Percentiles rank a stretch among this genome's conserved stretches.
phyloP scores from a whole-genome alignment of 805 yeast genomes.

The Candida pini region DNA sequence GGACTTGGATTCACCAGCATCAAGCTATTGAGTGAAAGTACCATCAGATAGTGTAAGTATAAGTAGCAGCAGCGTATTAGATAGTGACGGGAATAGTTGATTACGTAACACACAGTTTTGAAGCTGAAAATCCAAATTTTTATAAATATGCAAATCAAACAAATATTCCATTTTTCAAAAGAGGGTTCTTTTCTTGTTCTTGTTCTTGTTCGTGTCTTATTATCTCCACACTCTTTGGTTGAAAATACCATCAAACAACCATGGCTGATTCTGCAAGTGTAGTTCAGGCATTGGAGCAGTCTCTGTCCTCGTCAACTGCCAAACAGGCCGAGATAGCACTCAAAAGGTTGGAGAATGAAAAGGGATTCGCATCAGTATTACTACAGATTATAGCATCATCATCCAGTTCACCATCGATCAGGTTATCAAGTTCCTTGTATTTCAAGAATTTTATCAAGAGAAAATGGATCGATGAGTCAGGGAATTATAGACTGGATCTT shows the following conservation, averaged over 20 bases:
- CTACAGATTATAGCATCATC: constrained; percentile 71
- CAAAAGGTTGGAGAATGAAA: constrained; percentile 53
- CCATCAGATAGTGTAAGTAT: constrained; percentile 23
- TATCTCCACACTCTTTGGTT: no score
- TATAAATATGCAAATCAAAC: not conserved
- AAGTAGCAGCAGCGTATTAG: no score
- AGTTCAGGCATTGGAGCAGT: constrained; percentile 51
- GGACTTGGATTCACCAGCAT: constrained; percentile 30
- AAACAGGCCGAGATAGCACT: constrained; percentile 63
- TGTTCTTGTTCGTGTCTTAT: not conserved
- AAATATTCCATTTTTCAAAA: no score
- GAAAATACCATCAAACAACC: not conserved
- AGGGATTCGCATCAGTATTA: constrained; percentile 72
- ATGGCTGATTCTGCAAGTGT: constrained; percentile 47
- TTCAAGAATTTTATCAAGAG: constrained; percentile 84
- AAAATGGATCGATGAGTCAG: constrained; percentile 88
- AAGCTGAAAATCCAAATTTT: no score
- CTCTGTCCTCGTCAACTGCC: constrained; percentile 59
- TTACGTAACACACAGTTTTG: not conserved
- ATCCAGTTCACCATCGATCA: constrained; percentile 45
- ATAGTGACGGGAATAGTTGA: no score
- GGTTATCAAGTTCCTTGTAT: constrained; percentile 85
- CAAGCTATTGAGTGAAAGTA: constrained; percentile 28
- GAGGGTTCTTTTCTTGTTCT: not conserved
- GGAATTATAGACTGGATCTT: constrained; percentile 57